These are phyloP conservation scores for Mesembryanthemum crystallinum DNA, from an alignment of 148 eudicot genomes.

Conservation along the genomic window DNA sequence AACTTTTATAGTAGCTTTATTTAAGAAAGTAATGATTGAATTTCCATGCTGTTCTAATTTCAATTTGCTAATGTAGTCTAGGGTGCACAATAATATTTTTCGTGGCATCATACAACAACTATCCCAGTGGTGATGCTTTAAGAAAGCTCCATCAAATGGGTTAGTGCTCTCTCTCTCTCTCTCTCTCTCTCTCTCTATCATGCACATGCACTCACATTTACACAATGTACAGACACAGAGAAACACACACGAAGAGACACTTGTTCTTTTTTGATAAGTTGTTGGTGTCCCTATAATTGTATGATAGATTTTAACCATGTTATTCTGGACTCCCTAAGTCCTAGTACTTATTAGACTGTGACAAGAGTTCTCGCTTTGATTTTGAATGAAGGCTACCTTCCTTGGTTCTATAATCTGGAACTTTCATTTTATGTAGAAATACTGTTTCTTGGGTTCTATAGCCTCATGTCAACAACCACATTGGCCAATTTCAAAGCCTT, in stretches of 20 bases:
- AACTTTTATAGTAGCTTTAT: conserved; percentile 1
- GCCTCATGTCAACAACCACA: background rate
- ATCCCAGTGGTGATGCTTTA: conserved; percentile 88
- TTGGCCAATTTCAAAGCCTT: background rate
- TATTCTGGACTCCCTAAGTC: background rate
- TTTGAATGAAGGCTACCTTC: background rate
- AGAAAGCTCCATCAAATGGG: conserved; percentile 65
- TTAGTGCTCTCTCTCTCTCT: conserved; percentile 33
- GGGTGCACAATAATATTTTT: conserved; percentile 66
- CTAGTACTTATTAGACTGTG: background rate
- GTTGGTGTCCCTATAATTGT: background rate
- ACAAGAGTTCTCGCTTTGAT: background rate
- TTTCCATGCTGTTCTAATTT: conserved; percentile 18
- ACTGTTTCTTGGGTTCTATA: background rate
- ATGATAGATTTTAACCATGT: background rate
- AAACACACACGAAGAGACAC: background rate
- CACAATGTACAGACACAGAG: background rate
- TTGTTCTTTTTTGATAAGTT: background rate
- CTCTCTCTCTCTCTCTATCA: background rate
- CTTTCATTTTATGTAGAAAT: background rate
- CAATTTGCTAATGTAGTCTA: conserved; percentile 50
- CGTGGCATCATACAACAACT: conserved; percentile 87
- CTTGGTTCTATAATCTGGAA: background rate
- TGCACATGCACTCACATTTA: background rate
- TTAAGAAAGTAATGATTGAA: background rate